Conservation (phyloP, 1,284 basidiomycete genomes). For the Abortiporus biennis region DNA sequence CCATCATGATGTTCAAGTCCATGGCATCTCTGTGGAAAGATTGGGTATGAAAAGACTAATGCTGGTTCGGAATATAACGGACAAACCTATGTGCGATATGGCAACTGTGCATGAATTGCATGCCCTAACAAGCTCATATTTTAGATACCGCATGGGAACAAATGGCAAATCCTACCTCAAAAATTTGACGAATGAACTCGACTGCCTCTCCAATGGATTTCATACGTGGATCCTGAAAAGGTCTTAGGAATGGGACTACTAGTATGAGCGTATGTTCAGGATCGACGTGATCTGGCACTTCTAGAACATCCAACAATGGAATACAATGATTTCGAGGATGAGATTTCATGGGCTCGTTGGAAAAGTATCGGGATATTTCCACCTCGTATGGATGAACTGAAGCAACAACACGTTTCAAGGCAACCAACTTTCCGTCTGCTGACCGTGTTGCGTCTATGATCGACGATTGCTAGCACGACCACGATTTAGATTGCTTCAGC, state of each 20-base stretch:
- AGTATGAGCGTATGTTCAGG: not conserved
- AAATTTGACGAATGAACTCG: not conserved
- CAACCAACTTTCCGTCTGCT: not conserved
- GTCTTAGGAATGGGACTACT: not conserved
- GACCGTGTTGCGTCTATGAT: not conserved
- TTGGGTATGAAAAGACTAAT: not conserved
- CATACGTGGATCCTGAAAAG: not conserved
- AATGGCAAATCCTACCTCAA: constrained; percentile 1
- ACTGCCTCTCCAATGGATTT: not conserved
- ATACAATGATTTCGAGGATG: not conserved
- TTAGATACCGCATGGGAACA: not conserved
- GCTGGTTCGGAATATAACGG: not conserved
- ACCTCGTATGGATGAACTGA: not conserved
- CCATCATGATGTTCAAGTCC: constrained; percentile 1
- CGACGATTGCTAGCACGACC: not conserved
- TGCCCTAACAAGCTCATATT: not conserved
- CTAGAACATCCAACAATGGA: constrained; percentile 1
- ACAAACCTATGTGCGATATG: constrained; percentile 2
- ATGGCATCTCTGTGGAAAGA: not conserved
- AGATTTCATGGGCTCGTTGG: not conserved
- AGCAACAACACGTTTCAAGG: not conserved
- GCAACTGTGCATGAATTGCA: constrained; percentile 2
- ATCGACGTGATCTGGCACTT: not conserved
- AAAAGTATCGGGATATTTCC: not conserved
- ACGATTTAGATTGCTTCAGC: not conserved